A percentile compares a stretch with the other conserved stretches of the same genome.
These are phyloP conservation scores for Thinopyrum obtusiflorum DNA, from an alignment of 202 grass and related monocot genomes.

Conservation along the genomic window DNA sequence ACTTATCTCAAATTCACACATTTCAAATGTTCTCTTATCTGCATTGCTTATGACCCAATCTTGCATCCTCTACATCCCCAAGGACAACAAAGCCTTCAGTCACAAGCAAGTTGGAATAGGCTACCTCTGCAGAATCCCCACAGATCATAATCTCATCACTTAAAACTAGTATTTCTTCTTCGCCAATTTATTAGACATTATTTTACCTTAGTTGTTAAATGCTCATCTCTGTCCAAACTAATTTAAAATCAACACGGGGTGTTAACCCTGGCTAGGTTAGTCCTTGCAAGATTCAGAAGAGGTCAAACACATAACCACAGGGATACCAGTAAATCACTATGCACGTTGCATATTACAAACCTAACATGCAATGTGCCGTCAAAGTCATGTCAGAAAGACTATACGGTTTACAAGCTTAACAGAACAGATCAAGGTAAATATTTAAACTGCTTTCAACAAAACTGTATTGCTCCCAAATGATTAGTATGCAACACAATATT, in stretches of 20 bases:
- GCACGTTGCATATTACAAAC: neutral
- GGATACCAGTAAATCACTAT: neutral
- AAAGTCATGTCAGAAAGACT: neutral
- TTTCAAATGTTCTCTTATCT: neutral
- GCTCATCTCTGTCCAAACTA: neutral
- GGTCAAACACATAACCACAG: neutral
- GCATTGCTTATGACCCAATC: neutral
- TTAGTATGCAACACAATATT: conserved; percentile 1
- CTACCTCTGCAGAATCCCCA: neutral
- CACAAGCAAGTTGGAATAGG: conserved; percentile 6
- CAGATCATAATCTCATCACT: neutral
- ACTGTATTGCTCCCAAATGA: neutral
- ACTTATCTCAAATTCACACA: neutral
- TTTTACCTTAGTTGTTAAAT: neutral
- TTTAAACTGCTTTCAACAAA: neutral
- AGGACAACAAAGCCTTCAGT: conserved; percentile 15
- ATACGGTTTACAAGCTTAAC: neutral
- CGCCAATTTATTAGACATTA: neutral
- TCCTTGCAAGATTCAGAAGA: neutral
- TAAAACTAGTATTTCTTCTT: neutral
- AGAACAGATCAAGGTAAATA: neutral
- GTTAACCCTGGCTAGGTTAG: neutral
- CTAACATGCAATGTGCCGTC: neutral
- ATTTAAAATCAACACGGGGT: neutral
- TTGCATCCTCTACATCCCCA: neutral